Conservation (phyloP, 169 alveolate genomes). For the Eimeria maxima region DNA sequence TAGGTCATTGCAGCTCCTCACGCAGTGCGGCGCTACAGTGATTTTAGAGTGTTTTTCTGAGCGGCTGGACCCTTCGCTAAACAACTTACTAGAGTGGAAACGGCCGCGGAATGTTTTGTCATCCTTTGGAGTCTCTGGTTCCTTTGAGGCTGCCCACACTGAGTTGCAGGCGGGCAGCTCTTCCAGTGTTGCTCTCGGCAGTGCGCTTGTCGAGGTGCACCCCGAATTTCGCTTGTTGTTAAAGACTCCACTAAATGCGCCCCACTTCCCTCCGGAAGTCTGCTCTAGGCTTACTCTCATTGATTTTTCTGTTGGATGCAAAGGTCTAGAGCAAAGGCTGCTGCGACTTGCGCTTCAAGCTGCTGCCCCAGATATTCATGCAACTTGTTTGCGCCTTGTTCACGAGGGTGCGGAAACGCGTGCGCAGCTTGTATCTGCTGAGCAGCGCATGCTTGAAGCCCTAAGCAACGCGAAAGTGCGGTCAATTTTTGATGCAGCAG, state of each 20-base stretch:
- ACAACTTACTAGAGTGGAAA: conserved; percentile 94
- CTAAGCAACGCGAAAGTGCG: conserved; percentile 91
- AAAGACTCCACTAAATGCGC: conserved; percentile 84
- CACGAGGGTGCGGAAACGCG: conserved; percentile 86
- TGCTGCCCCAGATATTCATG: conserved; percentile 74
- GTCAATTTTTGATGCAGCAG: neutral
- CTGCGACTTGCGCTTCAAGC: conserved; percentile 87
- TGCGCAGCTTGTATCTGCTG: conserved; percentile 90
- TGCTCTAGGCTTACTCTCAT: conserved; percentile 97
- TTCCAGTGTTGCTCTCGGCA: conserved; percentile 95
- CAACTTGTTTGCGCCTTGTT: conserved; percentile 90
- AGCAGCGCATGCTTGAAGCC: conserved; percentile 93
- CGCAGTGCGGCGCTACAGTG: conserved; percentile 86
- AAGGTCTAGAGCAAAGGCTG: conserved; percentile 96
- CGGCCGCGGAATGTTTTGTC: conserved; percentile 89
- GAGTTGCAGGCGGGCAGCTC: conserved; percentile 96
- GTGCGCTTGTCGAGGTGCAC: conserved; percentile 89
- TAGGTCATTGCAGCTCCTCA: conserved; percentile 46
- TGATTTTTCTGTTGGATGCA: conserved; percentile 98
- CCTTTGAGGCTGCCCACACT: conserved; percentile 94
- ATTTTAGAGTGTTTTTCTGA: conserved; percentile 97
- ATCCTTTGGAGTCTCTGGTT: conserved; percentile 93
- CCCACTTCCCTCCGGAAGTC: conserved; percentile 98
- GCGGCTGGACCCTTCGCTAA: conserved; percentile 97
- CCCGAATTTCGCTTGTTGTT: conserved; percentile 65